Evolutionary conservation across 2,329 filamentous ascomycete species (phyloP).

Genomic region (Phaeosphaeriaceae sp.): DNA sequence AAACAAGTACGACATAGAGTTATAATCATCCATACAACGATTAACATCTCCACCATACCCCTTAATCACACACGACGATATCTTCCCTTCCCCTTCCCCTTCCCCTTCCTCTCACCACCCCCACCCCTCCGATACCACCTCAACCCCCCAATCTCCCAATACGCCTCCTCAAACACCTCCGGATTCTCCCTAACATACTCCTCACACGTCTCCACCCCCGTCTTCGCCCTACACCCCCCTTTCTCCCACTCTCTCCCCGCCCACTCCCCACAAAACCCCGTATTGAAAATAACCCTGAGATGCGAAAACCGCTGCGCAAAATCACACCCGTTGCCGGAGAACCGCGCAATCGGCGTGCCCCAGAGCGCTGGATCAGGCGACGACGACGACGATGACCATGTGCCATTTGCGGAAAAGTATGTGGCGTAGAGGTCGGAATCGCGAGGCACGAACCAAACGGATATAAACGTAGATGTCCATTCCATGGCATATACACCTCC

Average conservation of each 20-base stretch:
- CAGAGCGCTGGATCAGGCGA: conserved; percentile 25
- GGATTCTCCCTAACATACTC: conserved; percentile 41
- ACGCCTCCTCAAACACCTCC: conserved; percentile 37
- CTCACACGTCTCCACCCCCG: conserved; percentile 56
- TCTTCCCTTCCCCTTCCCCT: too few relatives aligned
- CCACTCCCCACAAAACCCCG: conserved; percentile 62
- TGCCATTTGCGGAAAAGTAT: neutral
- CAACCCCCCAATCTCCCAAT: conserved; percentile 44
- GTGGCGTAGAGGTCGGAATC: conserved; percentile 21
- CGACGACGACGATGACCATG: neutral
- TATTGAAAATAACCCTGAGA: conserved; percentile 53
- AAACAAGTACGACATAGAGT: too few relatives aligned
- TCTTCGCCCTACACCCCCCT: conserved; percentile 34
- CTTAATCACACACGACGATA: too few relatives aligned
- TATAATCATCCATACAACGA: too few relatives aligned
- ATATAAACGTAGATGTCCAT: conserved; percentile 46
- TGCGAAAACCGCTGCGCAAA: conserved; percentile 54
- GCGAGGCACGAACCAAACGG: conserved; percentile 52
- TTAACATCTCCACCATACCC: too few relatives aligned
- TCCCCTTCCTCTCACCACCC: too few relatives aligned
- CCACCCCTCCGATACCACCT: conserved; percentile 31
- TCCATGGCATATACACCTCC: conserved; percentile 52
- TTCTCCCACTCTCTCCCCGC: conserved; percentile 64
- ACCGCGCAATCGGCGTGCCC: conserved; percentile 41
- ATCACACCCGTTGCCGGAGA: conserved; percentile 47